A percentile compares a stretch with the other conserved stretches of the same genome.
phyloP scores from a whole-genome alignment of 2,329 filamentous ascomycete genomes.

The Colletotrichum tanaceti region DNA sequence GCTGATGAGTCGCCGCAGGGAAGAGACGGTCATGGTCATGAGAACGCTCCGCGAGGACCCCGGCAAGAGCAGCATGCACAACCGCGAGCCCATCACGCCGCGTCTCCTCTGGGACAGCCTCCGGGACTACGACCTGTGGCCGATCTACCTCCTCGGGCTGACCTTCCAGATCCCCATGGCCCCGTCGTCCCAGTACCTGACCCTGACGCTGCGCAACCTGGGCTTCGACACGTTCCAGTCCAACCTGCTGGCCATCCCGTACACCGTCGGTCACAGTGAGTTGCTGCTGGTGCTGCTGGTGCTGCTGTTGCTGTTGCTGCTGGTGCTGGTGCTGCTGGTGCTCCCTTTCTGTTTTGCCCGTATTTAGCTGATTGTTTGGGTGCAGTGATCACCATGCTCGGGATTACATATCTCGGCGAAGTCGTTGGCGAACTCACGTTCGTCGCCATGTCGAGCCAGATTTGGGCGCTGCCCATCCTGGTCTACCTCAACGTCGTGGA shows the following conservation, averaged over 20 bases:
- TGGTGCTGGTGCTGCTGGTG: too few species aligned
- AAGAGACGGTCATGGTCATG: constrained; percentile 72
- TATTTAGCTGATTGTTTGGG: constrained; percentile 40
- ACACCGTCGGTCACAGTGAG: constrained; percentile 51
- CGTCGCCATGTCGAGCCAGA: constrained; percentile 58
- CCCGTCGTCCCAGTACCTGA: constrained; percentile 65
- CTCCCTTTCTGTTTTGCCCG: too few species aligned
- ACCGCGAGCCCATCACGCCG: constrained; percentile 65
- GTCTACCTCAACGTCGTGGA: constrained; percentile 58
- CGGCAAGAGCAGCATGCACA: constrained; percentile 70
- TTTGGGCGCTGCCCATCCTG: constrained; percentile 72
- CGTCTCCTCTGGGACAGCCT: constrained; percentile 63
- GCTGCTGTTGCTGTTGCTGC: too few species aligned
- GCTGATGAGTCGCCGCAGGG: constrained; percentile 47
- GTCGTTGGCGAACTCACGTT: constrained; percentile 62
- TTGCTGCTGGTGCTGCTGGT: too few species aligned
- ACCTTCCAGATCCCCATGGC: constrained; percentile 64
- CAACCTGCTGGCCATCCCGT: constrained; percentile 73
- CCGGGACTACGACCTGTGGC: constrained; percentile 62
- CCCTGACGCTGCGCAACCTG: constrained; percentile 66
- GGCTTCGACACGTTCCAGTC: constrained; percentile 71
- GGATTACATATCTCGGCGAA: constrained; percentile 58
- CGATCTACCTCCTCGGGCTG: constrained; percentile 65
- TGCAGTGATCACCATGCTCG: constrained; percentile 55
- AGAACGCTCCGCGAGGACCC: constrained; percentile 69